Base-by-base conservation (phyloP, 345 rosid species). In the Mallotus nudiflorus region DNA sequence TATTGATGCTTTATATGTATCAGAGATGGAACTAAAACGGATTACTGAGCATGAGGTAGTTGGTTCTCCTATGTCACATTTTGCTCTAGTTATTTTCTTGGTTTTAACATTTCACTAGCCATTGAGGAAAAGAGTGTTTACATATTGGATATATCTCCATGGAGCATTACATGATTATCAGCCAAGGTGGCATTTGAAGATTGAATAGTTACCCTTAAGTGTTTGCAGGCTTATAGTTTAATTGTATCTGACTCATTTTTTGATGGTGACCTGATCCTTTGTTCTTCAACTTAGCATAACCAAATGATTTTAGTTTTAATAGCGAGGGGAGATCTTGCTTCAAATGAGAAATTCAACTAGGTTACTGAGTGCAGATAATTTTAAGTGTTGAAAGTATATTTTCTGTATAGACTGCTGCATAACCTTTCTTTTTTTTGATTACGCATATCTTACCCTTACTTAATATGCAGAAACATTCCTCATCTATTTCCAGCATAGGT, bases 1-100 rank as follows among this genome's bases (percentile, higher is more conserved):
- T 68, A 80, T 90, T 73, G 96, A 89, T 71, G 90, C 97, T 4
- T 72, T 95, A 64, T 97, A 90, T 53, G 35, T 90, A 27, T 96
- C 97, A 49, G 97, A 89, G 51, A 77, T 74, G 24, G 99, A 95
- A 82, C 72, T 71, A 60, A 83, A 71, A 55, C 89, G 94, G 57
- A 53, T 86, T 63, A 84, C 90, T 68, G 89, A 81, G 57, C 74
- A 92, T 77, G 92, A 86, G 92, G 99, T 95, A 69, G 29, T 12
- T 46, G 31, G 16, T 37, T 54, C 5, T 65, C 58, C 44, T 53
- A 9, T 19, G 22, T 9, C 57, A 53, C 12, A 15, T n/a, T 67
- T 28, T 46, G 13, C 42, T 56, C 58, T 29, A 49, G 8, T 49
- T 16, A 49, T 25, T 24, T 42, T 29, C 19, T 28, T 49, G 35